Conservation (phyloP, 768 basidiomycete species). For the Porphyrellus cyaneotinctus region DNA sequence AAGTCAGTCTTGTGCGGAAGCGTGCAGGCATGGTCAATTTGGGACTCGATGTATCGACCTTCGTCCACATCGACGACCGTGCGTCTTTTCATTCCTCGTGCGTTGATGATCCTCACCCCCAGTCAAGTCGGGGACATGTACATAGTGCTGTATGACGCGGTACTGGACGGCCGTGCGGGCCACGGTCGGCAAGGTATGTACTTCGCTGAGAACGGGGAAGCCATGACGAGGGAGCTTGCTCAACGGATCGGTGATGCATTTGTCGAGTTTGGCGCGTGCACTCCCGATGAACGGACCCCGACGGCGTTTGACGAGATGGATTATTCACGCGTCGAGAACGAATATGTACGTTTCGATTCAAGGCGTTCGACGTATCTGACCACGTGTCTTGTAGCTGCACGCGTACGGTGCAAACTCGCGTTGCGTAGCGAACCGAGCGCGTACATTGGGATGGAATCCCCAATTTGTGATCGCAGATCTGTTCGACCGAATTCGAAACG, state of each 20-base stretch:
- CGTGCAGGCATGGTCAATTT: constrained; percentile 52
- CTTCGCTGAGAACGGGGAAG: background rate
- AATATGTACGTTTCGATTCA: background rate
- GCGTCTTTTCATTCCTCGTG: background rate
- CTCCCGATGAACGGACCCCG: background rate
- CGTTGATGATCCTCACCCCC: no score
- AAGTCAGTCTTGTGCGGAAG: constrained; percentile 41
- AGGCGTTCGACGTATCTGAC: background rate
- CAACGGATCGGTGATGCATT: background rate
- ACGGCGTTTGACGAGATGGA: no score
- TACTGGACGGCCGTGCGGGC: background rate
- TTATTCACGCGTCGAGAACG: no score
- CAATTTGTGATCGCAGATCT: no score
- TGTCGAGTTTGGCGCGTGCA: background rate
- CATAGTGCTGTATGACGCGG: background rate
- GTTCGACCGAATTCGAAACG: no score
- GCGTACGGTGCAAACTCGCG: background rate
- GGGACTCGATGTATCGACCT: constrained; percentile 58
- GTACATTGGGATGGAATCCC: background rate
- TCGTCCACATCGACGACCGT: constrained; percentile 35
- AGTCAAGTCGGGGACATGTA: background rate
- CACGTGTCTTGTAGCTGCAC: background rate
- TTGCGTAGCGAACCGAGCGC: background rate
- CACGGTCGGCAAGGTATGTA: background rate
- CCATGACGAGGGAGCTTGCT: background rate